A percentile compares a stretch with the other conserved stretches of the same genome.
phyloP scores from a whole-genome alignment of 768 basidiomycete species.

The Asterophora parasitica region DNA sequence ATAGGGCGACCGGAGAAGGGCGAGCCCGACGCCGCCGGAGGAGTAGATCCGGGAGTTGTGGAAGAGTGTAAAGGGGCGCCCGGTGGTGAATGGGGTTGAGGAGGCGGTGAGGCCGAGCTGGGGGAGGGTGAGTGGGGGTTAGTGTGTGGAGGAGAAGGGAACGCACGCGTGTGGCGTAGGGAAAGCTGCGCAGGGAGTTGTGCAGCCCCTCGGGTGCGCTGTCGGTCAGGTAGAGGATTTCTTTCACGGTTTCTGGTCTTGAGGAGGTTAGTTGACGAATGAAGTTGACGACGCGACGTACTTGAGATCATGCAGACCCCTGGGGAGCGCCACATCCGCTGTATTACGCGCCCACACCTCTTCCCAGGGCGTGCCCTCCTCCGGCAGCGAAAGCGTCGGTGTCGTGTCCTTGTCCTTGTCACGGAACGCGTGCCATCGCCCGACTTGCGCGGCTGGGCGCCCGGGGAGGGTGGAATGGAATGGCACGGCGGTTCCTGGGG shows the following conservation, averaged over 20 bases:
- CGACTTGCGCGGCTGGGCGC: conserved; percentile 54
- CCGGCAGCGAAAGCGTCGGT: neutral
- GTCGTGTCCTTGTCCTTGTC: conserved; percentile 26
- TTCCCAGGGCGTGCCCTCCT: conserved; percentile 37
- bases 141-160: neutral
- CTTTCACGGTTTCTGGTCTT: conserved; percentile 27
- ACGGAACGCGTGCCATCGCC: conserved; percentile 64
- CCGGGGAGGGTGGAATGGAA: conserved; percentile 68
- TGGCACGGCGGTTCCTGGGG: conserved; percentile 34
- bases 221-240: conserved; percentile 55
- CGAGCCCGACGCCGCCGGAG: conserved; percentile 69
- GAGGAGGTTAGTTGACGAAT: neutral
- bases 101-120: conserved; percentile 67
- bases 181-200: conserved; percentile 38
- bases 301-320: conserved; percentile 34
- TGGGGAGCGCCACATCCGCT: conserved; percentile 26
- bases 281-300: conserved; percentile 18
- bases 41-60: conserved; percentile 49
- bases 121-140: neutral
- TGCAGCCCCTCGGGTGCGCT: conserved; percentile 51
- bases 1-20: conserved; percentile 23
- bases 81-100: conserved; percentile 78
- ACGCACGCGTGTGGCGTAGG: conserved; percentile 46
- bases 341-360: conserved; percentile 39
- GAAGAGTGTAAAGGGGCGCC: conserved; percentile 67